phyloP scores from a whole-genome alignment of 2,329 filamentous ascomycete genomes.

The Aotearoamyces nothofagi region DNA sequence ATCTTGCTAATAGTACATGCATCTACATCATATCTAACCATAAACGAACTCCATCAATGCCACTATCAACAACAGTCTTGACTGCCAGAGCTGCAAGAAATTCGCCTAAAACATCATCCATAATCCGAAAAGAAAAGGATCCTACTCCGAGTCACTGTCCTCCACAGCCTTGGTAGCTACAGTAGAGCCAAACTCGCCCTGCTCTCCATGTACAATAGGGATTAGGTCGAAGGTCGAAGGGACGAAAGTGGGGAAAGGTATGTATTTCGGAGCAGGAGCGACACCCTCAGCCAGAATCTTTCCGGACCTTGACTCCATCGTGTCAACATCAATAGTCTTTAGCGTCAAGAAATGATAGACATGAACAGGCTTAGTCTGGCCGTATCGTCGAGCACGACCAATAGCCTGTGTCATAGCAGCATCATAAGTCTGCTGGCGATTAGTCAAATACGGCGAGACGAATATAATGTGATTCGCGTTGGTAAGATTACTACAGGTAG shows the following conservation, averaged over 20 bases:
- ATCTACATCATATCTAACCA: too few relatives aligned
- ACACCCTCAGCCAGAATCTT: constrained; percentile 6
- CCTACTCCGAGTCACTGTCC: too few relatives aligned
- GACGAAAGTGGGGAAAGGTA: not conserved
- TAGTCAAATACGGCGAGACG: constrained; percentile 34
- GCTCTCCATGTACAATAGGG: not conserved
- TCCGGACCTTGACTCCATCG: constrained; percentile 22
- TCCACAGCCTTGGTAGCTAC: not conserved
- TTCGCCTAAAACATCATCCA: too few relatives aligned
- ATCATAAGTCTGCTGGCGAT: constrained; percentile 33
- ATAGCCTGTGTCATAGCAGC: constrained; percentile 47
- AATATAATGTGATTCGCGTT: constrained; percentile 52
- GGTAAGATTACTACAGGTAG: constrained; percentile 36
- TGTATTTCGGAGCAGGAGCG: not conserved
- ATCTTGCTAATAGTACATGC: too few relatives aligned
- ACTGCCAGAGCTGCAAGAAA: too few relatives aligned
- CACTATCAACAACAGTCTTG: too few relatives aligned
- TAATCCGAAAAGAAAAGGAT: too few relatives aligned
- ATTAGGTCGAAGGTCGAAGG: not conserved
- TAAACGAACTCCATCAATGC: too few relatives aligned
- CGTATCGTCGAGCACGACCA: constrained; percentile 40
- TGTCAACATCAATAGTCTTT: constrained; percentile 28
- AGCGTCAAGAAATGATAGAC: constrained; percentile 34
- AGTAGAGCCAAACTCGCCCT: not conserved
- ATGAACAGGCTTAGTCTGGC: constrained; percentile 39